phyloP scores from a whole-genome alignment of 2,329 filamentous ascomycete genomes.

The Endoconidiophora polonica region DNA sequence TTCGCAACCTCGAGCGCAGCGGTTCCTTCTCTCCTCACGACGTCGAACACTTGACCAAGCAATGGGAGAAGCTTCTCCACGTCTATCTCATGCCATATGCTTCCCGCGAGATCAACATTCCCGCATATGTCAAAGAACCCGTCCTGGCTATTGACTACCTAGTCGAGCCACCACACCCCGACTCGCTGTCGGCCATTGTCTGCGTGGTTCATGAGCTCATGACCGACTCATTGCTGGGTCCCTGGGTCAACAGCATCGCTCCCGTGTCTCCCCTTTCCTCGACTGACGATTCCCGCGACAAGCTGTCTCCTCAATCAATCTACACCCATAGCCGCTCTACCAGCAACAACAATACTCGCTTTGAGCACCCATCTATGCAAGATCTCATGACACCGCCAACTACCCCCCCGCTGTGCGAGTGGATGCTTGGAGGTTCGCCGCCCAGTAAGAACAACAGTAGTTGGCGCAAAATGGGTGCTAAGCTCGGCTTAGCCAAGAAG shows the following conservation, averaged over 20 bases:
- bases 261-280: constrained; percentile 26
- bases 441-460: constrained; percentile 38
- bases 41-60: constrained; percentile 52
- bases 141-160: neutral
- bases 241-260: constrained; percentile 42
- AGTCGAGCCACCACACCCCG: constrained; percentile 50
- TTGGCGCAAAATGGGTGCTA: constrained; percentile 49
- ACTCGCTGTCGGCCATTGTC: constrained; percentile 64
- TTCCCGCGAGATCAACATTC: constrained; percentile 78
- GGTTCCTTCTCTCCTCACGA: constrained; percentile 24
- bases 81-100: constrained; percentile 80
- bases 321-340: constrained; percentile 1
- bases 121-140: constrained; percentile 61
- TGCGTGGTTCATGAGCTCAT: constrained; percentile 87
- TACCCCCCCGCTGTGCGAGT: constrained; percentile 49
- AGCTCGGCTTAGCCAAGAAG: constrained; percentile 31
- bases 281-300: constrained; percentile 22
- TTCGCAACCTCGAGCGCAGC: constrained; percentile 21
- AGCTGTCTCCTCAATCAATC: neutral
- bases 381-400: constrained; percentile 61
- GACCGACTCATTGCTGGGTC: constrained; percentile 89
- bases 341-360: neutral
- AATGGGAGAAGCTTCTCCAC: constrained; percentile 78
- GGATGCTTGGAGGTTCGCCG: constrained; percentile 33
- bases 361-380: constrained; percentile 16